A percentile compares a stretch with the other conserved stretches of the same genome.
These are phyloP conservation scores for Bruguiera parviflora DNA, from an alignment of 345 rosid species.

Conservation along the genomic window DNA sequence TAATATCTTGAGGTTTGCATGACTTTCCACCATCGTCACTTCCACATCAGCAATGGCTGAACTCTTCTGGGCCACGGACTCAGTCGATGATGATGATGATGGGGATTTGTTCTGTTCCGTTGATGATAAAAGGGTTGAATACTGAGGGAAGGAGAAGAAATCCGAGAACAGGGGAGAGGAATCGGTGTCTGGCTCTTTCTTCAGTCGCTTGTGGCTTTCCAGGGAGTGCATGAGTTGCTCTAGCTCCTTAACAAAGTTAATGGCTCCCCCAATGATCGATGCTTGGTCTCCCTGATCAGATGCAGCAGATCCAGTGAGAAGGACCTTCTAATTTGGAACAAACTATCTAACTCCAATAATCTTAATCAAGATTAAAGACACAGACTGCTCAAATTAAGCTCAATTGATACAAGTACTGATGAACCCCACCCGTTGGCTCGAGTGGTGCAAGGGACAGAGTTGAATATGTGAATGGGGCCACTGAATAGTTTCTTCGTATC, in stretches of 20 bases:
- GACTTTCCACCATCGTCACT: conserved; percentile 55
- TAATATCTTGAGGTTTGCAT: conserved; percentile 57
- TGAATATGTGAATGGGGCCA: no score
- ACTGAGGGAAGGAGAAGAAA: conserved; percentile 58
- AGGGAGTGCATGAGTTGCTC: conserved; percentile 59
- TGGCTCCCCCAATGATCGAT: conserved; percentile 72
- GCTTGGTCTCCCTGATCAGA: conserved; percentile 62
- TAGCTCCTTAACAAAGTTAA: conserved; percentile 63
- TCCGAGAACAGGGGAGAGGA: conserved; percentile 36
- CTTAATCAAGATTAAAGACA: neutral
- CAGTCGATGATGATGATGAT: neutral
- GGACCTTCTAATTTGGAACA: neutral
- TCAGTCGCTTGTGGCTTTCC: conserved; percentile 34
- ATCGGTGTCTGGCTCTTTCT: neutral
- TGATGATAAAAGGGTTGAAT: conserved; percentile 21
- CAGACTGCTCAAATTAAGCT: neutral
- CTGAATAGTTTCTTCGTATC: no score
- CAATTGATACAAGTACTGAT: no score
- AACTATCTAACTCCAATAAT: no score
- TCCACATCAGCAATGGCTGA: conserved; percentile 50
- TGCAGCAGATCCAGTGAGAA: neutral
- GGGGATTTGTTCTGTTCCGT: neutral
- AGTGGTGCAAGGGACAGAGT: no score
- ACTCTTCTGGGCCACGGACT: conserved; percentile 7
- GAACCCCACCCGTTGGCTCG: no score